phyloP scores from a whole-genome alignment of 345 rosid species.

The Anacardium occidentale region DNA sequence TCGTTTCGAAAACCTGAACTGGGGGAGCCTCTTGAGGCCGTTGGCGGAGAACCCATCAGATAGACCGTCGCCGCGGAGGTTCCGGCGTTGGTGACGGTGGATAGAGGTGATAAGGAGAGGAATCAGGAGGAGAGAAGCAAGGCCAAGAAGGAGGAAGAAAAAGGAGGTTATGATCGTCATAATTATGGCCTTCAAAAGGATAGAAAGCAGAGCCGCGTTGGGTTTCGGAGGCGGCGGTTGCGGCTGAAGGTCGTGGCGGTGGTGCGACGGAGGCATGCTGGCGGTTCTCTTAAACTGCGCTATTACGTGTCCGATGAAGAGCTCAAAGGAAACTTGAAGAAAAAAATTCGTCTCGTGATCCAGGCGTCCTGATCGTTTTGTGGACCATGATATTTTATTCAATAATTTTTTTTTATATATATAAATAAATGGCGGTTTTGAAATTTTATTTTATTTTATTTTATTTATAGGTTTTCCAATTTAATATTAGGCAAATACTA shows the following conservation, averaged over 20 bases:
- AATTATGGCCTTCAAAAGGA: slow-evolving; percentile 57
- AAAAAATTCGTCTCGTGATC: no score
- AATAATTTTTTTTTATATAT: no score
- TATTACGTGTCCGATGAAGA: not conserved
- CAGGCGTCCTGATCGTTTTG: not conserved
- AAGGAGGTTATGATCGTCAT: slow-evolving; percentile 64
- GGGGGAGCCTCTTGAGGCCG: slow-evolving; percentile 60
- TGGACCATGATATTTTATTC: not conserved
- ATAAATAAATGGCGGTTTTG: not conserved
- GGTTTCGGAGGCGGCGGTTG: slow-evolving; percentile 42
- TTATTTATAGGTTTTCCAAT: not conserved
- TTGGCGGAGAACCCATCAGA: slow-evolving; percentile 43
- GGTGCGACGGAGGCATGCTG: slow-evolving; percentile 27
- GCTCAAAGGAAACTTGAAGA: not conserved
- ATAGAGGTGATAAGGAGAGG: slow-evolving; percentile 51
- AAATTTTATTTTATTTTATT: not conserved
- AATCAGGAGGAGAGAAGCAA: slow-evolving; percentile 53
- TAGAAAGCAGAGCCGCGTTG: slow-evolving; percentile 47
- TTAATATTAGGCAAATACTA: no score
- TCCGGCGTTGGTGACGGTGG: slow-evolving; percentile 39
- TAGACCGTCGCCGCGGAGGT: slow-evolving; percentile 21
- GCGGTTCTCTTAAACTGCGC: not conserved
- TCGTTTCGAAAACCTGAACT: slow-evolving; percentile 42
- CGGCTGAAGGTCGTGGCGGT: slow-evolving; percentile 19
- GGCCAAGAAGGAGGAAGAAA: slow-evolving; percentile 58